Percentiles rank a stretch among this genome's conserved stretches.
Evolutionary conservation across 192 early-diverging fungal species (phyloP).

Genomic region (Coemansia biformis): DNA sequence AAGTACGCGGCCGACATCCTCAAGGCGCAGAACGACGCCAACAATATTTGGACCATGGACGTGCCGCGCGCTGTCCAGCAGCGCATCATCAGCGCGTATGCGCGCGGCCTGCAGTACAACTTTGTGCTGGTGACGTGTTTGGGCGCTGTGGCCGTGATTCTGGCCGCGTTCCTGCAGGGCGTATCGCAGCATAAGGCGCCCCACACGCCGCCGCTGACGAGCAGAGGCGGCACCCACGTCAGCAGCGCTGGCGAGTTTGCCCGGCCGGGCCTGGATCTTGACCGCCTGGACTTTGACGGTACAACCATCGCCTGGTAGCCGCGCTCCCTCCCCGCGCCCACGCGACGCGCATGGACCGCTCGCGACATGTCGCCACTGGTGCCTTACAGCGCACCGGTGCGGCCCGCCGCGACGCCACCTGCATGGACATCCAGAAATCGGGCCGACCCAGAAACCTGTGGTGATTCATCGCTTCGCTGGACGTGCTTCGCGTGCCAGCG

Average conservation of each 20-base stretch:
- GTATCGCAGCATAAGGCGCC: constrained; percentile 41
- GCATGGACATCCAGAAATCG: too few species aligned
- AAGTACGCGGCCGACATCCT: constrained; percentile 33
- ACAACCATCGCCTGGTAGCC: constrained; percentile 8
- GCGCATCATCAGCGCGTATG: constrained; percentile 42
- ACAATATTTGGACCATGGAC: constrained; percentile 41
- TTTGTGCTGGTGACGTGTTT: constrained; percentile 43
- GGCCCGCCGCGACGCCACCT: neutral
- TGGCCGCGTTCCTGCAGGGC: constrained; percentile 40
- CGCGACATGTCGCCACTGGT: neutral
- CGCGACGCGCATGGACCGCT: neutral
- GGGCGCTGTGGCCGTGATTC: constrained; percentile 19
- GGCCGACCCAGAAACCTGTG: too few species aligned
- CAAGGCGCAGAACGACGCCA: constrained; percentile 42
- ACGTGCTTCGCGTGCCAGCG: too few species aligned
- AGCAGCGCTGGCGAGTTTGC: constrained; percentile 18
- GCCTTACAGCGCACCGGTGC: too few species aligned
- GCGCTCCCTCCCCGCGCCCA: neutral
- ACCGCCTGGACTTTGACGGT: constrained; percentile 19
- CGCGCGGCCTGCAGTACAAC: constrained; percentile 42
- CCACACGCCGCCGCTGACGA: constrained; percentile 13
- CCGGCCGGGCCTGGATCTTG: constrained; percentile 33
- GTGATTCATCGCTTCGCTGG: too few species aligned
- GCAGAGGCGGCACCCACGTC: neutral
- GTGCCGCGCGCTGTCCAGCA: constrained; percentile 25